These are phyloP conservation scores for Ascochyta viciae-villosae DNA, from an alignment of 2,329 filamentous ascomycete species.

Conservation along the genomic window DNA sequence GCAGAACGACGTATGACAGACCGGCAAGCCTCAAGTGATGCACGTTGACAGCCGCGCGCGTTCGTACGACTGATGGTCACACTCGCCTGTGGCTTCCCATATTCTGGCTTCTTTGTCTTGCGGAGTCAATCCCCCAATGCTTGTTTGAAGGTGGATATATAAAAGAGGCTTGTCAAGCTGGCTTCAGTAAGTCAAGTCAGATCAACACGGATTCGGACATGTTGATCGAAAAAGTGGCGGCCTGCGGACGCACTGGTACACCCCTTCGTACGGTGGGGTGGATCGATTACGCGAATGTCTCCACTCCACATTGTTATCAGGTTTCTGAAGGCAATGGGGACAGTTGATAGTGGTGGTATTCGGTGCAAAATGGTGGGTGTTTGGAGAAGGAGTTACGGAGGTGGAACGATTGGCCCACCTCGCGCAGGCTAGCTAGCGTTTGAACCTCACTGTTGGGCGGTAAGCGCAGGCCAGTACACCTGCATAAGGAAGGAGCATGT, in stretches of 20 bases:
- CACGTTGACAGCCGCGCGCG: conserved; percentile 6
- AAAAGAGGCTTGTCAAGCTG: neutral
- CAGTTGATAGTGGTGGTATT: neutral
- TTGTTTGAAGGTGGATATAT: conserved; percentile 2
- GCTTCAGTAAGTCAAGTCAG: conserved; percentile 4
- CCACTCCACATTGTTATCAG: neutral
- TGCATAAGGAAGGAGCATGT: conserved; percentile 11
- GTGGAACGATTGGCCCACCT: conserved; percentile 7
- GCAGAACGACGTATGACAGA: neutral
- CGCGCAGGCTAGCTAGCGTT: neutral
- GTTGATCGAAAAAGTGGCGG: conserved; percentile 8
- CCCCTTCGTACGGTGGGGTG: neutral
- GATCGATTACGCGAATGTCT: neutral
- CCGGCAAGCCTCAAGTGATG: conserved; percentile 6
- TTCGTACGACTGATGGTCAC: conserved; percentile 12
- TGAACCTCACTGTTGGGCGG: conserved; percentile 11
- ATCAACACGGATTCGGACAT: conserved; percentile 4
- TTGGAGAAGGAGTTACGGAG: neutral
- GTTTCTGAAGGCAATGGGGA: neutral
- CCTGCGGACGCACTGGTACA: neutral
- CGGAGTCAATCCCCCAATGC: neutral
- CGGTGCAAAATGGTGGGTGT: neutral
- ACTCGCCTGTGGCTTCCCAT: conserved; percentile 8
- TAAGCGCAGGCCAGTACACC: conserved; percentile 1
- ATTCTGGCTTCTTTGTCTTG: conserved; percentile 8